These are phyloP conservation scores for Prunella vulgaris DNA, from an alignment of 257 asterid genomes.

Conservation along the genomic window DNA sequence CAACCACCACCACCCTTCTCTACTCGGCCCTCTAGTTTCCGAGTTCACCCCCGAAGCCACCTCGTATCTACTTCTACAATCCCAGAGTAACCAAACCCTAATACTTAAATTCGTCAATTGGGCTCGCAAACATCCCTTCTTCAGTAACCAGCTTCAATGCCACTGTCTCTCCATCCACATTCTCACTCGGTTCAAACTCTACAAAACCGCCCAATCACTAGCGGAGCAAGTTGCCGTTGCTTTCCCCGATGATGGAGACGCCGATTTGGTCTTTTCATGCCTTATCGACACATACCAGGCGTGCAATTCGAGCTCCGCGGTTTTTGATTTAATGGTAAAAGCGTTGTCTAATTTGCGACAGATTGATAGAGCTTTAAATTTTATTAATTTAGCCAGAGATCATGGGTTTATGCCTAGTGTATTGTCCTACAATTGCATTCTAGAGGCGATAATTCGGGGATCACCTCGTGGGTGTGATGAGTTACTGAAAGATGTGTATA, in stretches of 20 bases:
- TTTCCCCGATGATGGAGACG: conserved; percentile 32
- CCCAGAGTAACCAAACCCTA: conserved; percentile 42
- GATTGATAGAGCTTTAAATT: conserved; percentile 55
- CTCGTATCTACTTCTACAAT: conserved; percentile 56
- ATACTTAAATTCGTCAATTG: conserved; percentile 54
- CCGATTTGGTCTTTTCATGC: conserved; percentile 43
- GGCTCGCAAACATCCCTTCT: conserved; percentile 63
- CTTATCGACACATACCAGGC: conserved; percentile 59
- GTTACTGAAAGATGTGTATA: conserved; percentile 40
- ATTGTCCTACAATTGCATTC: conserved; percentile 68
- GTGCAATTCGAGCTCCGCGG: conserved; percentile 76
- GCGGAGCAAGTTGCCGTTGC: conserved; percentile 47
- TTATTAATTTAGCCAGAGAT: conserved; percentile 44
- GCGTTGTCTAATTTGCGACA: conserved; percentile 55
- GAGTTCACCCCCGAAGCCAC: conserved; percentile 65
- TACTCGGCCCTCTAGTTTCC: conserved; percentile 46
- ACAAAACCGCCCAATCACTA: conserved; percentile 58
- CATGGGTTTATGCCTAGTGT: conserved; percentile 76
- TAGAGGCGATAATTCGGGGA: conserved; percentile 55
- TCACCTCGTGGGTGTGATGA: conserved; percentile 35
- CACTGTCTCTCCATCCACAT: conserved; percentile 61
- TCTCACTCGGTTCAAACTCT: conserved; percentile 76
- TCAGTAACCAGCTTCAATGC: conserved; percentile 50
- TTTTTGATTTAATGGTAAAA: conserved; percentile 70
- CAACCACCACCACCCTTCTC: conserved; percentile 43